A percentile compares a stretch with the other conserved stretches of the same genome.
These are phyloP conservation scores for Neonectria ditissima DNA, from an alignment of 2,329 filamentous ascomycete species.

Conservation along the genomic window DNA sequence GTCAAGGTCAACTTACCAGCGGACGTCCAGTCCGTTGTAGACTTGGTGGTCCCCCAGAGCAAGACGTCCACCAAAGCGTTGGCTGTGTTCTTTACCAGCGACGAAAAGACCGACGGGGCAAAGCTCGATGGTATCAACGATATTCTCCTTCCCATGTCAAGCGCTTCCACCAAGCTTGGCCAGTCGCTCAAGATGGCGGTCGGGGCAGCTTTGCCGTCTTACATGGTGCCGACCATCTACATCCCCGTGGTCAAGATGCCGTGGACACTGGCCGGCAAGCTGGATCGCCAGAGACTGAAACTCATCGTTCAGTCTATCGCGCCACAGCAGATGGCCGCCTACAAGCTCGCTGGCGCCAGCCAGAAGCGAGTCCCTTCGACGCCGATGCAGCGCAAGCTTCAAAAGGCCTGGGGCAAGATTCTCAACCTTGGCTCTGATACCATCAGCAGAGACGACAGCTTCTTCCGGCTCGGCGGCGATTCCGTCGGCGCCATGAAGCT, in stretches of 20 bases:
- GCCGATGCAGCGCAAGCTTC: slow-evolving; percentile 50
- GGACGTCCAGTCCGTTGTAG: slow-evolving; percentile 56
- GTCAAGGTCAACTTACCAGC: slow-evolving; percentile 54
- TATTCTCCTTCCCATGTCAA: slow-evolving; percentile 26
- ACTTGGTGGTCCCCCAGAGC: slow-evolving; percentile 57
- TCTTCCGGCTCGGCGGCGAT: slow-evolving; percentile 58
- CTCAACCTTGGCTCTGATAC: not conserved
- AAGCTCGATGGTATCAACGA: not conserved
- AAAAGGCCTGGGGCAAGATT: slow-evolving; percentile 33
- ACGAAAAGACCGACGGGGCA: not conserved
- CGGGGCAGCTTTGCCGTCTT: slow-evolving; percentile 33
- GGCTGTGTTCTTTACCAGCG: slow-evolving; percentile 35
- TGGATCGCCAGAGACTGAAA: slow-evolving; percentile 55
- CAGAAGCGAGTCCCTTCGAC: slow-evolving; percentile 50
- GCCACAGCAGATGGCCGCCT: slow-evolving; percentile 17
- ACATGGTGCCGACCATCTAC: slow-evolving; percentile 58
- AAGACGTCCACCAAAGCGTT: slow-evolving; percentile 34
- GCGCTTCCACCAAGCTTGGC: not conserved
- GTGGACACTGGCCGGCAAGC: slow-evolving; percentile 56
- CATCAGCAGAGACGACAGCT: slow-evolving; percentile 48
- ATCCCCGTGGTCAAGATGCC: slow-evolving; percentile 56
- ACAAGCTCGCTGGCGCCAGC: slow-evolving; percentile 31
- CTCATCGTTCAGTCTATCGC: slow-evolving; percentile 24
- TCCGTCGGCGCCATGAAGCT: slow-evolving; percentile 45
- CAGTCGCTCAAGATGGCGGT: slow-evolving; percentile 31